phyloP scores from a whole-genome alignment of 176 grass and related monocot genomes.

The Phoenix dactylifera region DNA sequence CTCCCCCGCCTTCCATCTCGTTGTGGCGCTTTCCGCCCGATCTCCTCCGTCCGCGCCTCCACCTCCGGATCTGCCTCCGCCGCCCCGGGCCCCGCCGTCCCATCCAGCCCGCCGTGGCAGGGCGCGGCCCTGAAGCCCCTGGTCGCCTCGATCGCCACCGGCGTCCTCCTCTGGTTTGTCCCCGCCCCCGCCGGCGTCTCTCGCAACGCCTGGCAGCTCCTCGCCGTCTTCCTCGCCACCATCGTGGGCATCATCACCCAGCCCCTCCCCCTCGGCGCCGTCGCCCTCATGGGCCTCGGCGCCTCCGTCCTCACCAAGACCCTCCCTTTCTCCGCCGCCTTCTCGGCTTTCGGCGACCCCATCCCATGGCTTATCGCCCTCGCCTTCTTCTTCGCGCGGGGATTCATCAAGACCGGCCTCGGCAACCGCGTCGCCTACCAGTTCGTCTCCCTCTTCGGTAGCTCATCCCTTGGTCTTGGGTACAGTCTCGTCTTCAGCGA shows the following conservation, averaged over 20 bases:
- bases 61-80: not conserved
- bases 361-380: constrained; percentile 99
- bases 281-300: constrained; percentile 81
- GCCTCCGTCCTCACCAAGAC: constrained; percentile 77
- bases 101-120: constrained; percentile 31
- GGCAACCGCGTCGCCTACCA: constrained; percentile 75
- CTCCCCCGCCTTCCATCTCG: not conserved
- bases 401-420: constrained; percentile 92
- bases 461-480: constrained; percentile 76
- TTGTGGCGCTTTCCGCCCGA: not conserved
- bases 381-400: constrained; percentile 95
- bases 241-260: constrained; percentile 96
- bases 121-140: constrained; percentile 73
- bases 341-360: constrained; percentile 93
- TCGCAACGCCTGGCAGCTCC: constrained; percentile 83
- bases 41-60: not conserved
- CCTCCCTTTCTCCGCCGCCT: constrained; percentile 76
- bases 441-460: constrained; percentile 81
- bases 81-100: constrained; percentile 8
- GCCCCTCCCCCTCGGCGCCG: constrained; percentile 91
- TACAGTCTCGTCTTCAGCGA: constrained; percentile 92
- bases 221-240: constrained; percentile 84
- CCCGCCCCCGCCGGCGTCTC: constrained; percentile 65
- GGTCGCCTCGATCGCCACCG: constrained; percentile 42
- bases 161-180: constrained; percentile 62